Percentiles rank a stretch among this genome's conserved stretches.
phyloP scores from a whole-genome alignment of 805 yeast species.

The Zygoascus bituminiphila region DNA sequence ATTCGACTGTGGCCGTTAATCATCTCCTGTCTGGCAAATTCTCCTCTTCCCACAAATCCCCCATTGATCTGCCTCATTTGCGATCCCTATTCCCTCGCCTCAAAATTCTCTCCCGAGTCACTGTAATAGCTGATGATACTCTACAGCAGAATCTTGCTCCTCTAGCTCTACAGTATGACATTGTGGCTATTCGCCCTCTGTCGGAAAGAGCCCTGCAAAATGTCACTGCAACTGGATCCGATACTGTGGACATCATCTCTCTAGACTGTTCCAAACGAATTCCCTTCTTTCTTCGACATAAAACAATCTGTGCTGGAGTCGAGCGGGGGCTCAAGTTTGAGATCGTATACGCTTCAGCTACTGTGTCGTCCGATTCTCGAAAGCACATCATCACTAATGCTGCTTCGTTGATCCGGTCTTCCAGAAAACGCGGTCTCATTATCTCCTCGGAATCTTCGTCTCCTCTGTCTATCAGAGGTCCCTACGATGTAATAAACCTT shows the following conservation, averaged over 20 bases:
- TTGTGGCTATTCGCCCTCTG: conserved; percentile 72
- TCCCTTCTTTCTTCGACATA: conserved; percentile 75
- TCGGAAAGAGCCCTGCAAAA: conserved; percentile 72
- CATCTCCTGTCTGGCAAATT: conserved; percentile 30
- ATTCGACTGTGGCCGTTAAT: conserved; percentile 71
- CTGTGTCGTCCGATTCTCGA: conserved; percentile 34
- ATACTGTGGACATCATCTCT: conserved; percentile 77
- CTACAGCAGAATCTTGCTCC: conserved; percentile 54
- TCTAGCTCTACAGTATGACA: conserved; percentile 48
- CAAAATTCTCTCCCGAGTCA: conserved; percentile 58
- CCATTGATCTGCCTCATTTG: conserved; percentile 31
- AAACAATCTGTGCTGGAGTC: conserved; percentile 73
- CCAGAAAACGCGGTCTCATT: conserved; percentile 72
- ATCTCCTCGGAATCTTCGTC: conserved; percentile 65
- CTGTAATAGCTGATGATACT: conserved; percentile 69
- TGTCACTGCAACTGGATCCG: conserved; percentile 48
- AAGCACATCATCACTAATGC: conserved; percentile 63
- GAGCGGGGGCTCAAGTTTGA: conserved; percentile 80
- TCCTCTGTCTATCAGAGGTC: conserved; percentile 49
- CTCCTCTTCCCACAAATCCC: conserved; percentile 25
- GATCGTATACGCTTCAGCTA: conserved; percentile 43
- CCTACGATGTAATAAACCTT: conserved; percentile 60
- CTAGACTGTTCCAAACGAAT: conserved; percentile 56
- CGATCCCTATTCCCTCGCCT: conserved; percentile 34
- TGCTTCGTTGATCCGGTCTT: conserved; percentile 67